phyloP scores from a whole-genome alignment of 164 flowering plant species.

The Nymphaea colorata region DNA sequence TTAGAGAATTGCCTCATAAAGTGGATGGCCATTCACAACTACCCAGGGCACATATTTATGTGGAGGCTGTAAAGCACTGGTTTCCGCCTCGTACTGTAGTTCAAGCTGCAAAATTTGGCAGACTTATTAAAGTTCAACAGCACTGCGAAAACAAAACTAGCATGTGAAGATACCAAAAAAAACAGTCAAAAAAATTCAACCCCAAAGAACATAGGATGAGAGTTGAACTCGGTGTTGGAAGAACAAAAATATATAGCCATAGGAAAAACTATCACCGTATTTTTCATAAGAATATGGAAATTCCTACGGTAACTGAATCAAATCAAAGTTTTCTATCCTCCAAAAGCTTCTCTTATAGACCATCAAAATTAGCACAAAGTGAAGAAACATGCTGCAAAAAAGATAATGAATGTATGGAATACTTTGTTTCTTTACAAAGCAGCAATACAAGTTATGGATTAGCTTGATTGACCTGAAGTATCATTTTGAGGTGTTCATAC shows the following conservation, averaged over 20 bases:
- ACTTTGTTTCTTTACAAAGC: too few relatives aligned
- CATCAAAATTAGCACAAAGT: too few relatives aligned
- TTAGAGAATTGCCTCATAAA: constrained; percentile 47
- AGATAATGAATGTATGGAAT: too few relatives aligned
- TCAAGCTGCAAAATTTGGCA: constrained; percentile 51
- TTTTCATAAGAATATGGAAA: too few relatives aligned
- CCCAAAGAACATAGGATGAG: neutral
- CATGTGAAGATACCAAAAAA: neutral
- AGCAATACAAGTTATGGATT: too few relatives aligned
- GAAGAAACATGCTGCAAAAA: too few relatives aligned
- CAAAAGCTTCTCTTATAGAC: too few relatives aligned
- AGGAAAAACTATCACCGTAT: neutral
- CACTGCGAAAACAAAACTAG: neutral
- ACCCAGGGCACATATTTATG: constrained; percentile 94
- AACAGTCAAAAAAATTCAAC: too few relatives aligned
- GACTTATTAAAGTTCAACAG: neutral
- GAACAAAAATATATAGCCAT: neutral
- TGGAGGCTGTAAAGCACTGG: constrained; percentile 65
- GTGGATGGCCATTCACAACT: constrained; percentile 66
- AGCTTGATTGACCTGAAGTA: too few relatives aligned
- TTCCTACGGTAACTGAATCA: too few relatives aligned
- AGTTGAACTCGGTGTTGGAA: neutral
- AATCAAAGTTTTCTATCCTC: too few relatives aligned
- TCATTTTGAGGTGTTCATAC: too few relatives aligned
- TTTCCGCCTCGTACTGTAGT: constrained; percentile 54